A percentile compares a stretch with the other conserved stretches of the same genome.
Conservation (phyloP, 2,329 filamentous ascomycete genomes). For the Cladorrhinum sp. region DNA sequence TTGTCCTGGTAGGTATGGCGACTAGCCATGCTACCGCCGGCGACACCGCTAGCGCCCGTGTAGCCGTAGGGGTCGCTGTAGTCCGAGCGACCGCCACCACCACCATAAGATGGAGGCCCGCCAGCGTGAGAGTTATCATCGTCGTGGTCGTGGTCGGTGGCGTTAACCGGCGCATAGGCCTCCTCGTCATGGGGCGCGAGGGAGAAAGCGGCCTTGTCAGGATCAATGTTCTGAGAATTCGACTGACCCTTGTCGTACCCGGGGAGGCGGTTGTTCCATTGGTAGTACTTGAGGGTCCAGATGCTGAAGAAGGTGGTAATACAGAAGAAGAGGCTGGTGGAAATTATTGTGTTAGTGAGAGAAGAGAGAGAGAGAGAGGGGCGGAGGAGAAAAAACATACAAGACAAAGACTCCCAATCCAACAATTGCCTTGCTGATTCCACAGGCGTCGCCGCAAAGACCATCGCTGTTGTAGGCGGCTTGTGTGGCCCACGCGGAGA, state of each 20-base stretch:
- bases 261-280: slow-evolving; percentile 59
- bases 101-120: slow-evolving; percentile 22
- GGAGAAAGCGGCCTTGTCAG: slow-evolving; percentile 67
- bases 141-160: slow-evolving; percentile 51
- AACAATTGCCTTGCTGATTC: slow-evolving; percentile 61
- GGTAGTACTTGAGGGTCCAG: slow-evolving; percentile 60
- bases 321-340: slow-evolving; percentile 53
- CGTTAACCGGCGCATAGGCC: slow-evolving; percentile 60
- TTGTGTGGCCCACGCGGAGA: slow-evolving; percentile 64
- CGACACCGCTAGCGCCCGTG: slow-evolving; percentile 8
- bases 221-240: slow-evolving; percentile 55
- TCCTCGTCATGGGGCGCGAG: slow-evolving; percentile 66
- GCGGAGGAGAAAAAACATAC: slow-evolving; percentile 42
- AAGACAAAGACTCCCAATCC: slow-evolving; percentile 60
- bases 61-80: slow-evolving; percentile 28
- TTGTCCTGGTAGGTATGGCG: slow-evolving; percentile 29
- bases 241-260: slow-evolving; percentile 50
- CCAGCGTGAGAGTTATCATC: slow-evolving; percentile 30
- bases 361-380: neutral
- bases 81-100: slow-evolving; percentile 18
- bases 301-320: slow-evolving; percentile 54
- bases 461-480: slow-evolving; percentile 60
- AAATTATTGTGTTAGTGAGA: slow-evolving; percentile 2
- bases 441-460: slow-evolving; percentile 55
- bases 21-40: slow-evolving; percentile 36